A percentile compares a stretch with the other conserved stretches of the same genome.
phyloP scores from a whole-genome alignment of 345 rosid species.

The Eucalyptus curtisii region DNA sequence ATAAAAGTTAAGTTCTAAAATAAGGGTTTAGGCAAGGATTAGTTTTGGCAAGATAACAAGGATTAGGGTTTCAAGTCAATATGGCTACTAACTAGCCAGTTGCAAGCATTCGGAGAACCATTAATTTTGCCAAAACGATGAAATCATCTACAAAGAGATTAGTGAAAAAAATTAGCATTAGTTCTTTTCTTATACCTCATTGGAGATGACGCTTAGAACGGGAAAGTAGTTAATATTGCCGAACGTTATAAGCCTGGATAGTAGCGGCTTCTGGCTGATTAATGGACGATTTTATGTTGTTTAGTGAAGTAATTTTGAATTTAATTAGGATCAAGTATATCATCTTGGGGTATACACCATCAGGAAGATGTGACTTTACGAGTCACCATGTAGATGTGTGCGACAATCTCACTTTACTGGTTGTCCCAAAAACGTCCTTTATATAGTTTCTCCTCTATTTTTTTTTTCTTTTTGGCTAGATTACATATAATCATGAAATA shows the following conservation, averaged over 20 bases:
- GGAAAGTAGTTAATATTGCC: background rate
- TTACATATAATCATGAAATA: no score
- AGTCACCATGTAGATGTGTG: fast-evolving
- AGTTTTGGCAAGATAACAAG: background rate
- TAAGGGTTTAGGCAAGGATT: background rate
- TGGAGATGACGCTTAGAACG: background rate
- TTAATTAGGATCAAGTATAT: background rate
- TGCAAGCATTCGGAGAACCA: background rate
- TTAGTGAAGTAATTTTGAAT: background rate
- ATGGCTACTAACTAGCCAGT: background rate
- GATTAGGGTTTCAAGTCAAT: background rate
- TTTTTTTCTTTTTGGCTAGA: background rate
- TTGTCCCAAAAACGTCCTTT: no score
- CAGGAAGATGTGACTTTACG: background rate
- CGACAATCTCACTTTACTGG: background rate
- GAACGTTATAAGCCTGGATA: background rate
- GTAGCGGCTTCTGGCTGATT: background rate
- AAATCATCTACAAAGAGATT: background rate
- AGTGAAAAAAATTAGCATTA: background rate
- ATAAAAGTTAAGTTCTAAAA: no score
- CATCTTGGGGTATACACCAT: background rate
- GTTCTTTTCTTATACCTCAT: no score
- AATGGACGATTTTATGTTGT: background rate
- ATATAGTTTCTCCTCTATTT: background rate
- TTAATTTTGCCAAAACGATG: background rate